Evolutionary conservation across 2,329 filamentous ascomycete species (phyloP).

Genomic region (Coniochaeta prunicola): DNA sequence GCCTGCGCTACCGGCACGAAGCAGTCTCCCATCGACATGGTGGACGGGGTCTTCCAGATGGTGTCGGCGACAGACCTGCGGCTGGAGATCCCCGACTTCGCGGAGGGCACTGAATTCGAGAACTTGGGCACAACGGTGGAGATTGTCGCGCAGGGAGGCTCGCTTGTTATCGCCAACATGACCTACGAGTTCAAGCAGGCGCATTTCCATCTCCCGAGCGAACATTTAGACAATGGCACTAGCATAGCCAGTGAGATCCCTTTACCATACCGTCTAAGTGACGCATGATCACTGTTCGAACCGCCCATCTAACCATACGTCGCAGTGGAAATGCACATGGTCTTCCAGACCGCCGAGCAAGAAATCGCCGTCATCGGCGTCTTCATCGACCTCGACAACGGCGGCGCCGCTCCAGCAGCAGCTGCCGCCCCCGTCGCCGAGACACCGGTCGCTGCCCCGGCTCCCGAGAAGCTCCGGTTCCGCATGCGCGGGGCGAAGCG

Average conservation of each 20-base stretch:
- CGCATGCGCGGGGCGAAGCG: background rate
- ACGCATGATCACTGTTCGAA: no score
- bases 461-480: background rate
- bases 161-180: conserved; percentile 24
- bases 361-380: conserved; percentile 36
- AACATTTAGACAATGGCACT: conserved; percentile 36
- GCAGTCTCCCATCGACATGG: conserved; percentile 54
- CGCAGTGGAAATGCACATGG: conserved; percentile 51
- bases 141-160: conserved; percentile 36
- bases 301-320: background rate
- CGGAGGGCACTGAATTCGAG: conserved; percentile 40
- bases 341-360: conserved; percentile 37
- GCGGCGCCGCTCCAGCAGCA: conserved; percentile 10
- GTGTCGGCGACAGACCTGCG: conserved; percentile 21
- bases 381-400: conserved; percentile 32
- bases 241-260: conserved; percentile 33
- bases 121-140: conserved; percentile 53
- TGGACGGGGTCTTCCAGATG: conserved; percentile 23
- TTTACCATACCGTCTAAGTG: background rate
- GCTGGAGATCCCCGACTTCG: conserved; percentile 33
- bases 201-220: conserved; percentile 43
- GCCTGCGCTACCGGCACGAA: conserved; percentile 42
- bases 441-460: conserved; percentile 4
- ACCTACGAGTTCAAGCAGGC: conserved; percentile 35
- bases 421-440: conserved; percentile 7